These are phyloP conservation scores for Myxozyma vanderwaltii DNA, from an alignment of 805 yeast species.

Conservation along the genomic window DNA sequence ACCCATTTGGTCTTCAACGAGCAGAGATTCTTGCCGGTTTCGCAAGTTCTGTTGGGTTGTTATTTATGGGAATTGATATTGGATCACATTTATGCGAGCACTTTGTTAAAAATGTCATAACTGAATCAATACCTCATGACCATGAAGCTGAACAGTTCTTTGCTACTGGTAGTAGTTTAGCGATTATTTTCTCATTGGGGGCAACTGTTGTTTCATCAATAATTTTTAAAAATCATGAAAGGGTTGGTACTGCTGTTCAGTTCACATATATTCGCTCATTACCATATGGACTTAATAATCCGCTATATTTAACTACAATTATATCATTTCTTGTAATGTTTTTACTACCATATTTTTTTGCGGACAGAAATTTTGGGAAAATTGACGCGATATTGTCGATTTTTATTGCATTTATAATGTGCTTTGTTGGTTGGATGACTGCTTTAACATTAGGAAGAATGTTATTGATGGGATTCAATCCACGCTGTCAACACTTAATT, in stretches of 20 bases:
- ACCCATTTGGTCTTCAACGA: slow-evolving; percentile 93
- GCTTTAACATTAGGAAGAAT: slow-evolving; percentile 48
- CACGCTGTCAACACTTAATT: slow-evolving; percentile 40
- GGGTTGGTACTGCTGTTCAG: slow-evolving; percentile 37
- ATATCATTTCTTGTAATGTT: slow-evolving; percentile 9
- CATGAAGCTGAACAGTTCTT: slow-evolving; percentile 29
- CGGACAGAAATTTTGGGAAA: slow-evolving; percentile 35
- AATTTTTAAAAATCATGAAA: slow-evolving; percentile 42
- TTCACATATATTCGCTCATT: slow-evolving; percentile 23
- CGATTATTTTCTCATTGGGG: slow-evolving; percentile 34
- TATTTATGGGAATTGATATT: slow-evolving; percentile 89
- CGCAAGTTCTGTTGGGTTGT: slow-evolving; percentile 77
- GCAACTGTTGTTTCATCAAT: slow-evolving; percentile 44
- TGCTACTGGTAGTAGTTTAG: slow-evolving; percentile 22
- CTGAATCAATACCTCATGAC: slow-evolving; percentile 24
- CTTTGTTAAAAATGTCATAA: slow-evolving; percentile 37
- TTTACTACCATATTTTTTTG: slow-evolving; percentile 18
- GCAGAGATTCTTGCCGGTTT: slow-evolving; percentile 85
- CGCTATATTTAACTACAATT: slow-evolving; percentile 22
- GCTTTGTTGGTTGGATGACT: slow-evolving; percentile 46
- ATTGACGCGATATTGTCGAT: slow-evolving; percentile 45
- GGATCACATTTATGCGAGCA: slow-evolving; percentile 87
- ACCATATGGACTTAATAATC: slow-evolving; percentile 29
- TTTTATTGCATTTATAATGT: slow-evolving; percentile 46
- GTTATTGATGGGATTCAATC: slow-evolving; percentile 49